Conservation (phyloP, 176 grass and related monocot genomes). For the Zoysia pacifica region DNA sequence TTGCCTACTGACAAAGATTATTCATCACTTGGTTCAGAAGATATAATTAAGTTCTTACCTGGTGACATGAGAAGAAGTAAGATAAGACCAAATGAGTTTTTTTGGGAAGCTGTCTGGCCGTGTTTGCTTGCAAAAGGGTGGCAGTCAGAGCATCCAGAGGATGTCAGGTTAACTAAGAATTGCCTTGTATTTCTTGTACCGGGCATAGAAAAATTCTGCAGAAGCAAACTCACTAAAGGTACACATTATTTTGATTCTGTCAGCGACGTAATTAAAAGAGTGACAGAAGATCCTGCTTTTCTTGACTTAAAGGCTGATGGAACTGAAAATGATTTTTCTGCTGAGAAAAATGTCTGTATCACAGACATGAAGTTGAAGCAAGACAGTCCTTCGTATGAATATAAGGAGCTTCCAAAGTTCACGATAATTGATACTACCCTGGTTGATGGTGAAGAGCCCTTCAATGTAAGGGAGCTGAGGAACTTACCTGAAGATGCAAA, state of each 20-base stretch:
- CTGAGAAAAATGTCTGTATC: conserved; percentile 38
- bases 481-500: conserved; percentile 64
- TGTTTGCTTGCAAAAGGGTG: conserved; percentile 39
- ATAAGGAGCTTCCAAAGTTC: conserved; percentile 68
- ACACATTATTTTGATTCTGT: conserved; percentile 31
- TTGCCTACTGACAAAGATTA: conserved; percentile 82
- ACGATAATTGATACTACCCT: conserved; percentile 89
- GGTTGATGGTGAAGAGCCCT: conserved; percentile 59
- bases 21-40: conserved; percentile 62
- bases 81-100: conserved; percentile 81
- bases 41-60: conserved; percentile 92
- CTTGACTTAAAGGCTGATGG: conserved; percentile 63
- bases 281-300: conserved; percentile 60
- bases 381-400: conserved; percentile 47
- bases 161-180: conserved; percentile 62
- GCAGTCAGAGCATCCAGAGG: conserved; percentile 89
- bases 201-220: conserved; percentile 73
- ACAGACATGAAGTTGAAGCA: conserved; percentile 35
- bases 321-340: conserved; percentile 23
- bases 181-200: conserved; percentile 4
- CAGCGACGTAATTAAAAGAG: conserved; percentile 74
- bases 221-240: conserved; percentile 67
- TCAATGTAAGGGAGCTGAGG: conserved; percentile 67
- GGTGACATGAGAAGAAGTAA: conserved; percentile 94
- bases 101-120: conserved; percentile 94